phyloP scores from a whole-genome alignment of 768 basidiomycete species.

The Naganishia vaughanmartiniae region DNA sequence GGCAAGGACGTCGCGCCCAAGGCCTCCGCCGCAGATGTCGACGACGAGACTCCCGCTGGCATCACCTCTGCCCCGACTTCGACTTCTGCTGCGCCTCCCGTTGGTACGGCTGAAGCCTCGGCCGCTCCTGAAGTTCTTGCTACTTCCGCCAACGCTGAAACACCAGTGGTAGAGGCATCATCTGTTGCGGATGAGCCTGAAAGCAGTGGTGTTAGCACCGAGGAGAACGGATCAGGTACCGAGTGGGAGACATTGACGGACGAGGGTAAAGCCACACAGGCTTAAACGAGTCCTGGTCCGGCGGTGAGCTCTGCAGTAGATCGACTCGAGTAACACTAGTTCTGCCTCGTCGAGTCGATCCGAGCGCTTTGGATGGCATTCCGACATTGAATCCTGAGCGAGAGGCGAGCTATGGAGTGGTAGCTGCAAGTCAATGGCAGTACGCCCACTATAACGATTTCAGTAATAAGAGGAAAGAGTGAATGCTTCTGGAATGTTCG shows the following conservation, averaged over 20 bases:
- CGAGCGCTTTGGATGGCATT: not conserved
- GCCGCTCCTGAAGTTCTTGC: slow-evolving; percentile 24
- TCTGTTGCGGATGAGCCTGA: slow-evolving; percentile 10
- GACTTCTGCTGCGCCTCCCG: slow-evolving; percentile 19
- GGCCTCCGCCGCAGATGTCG: slow-evolving; percentile 20
- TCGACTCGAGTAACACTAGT: not conserved
- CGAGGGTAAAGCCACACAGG: slow-evolving; percentile 26
- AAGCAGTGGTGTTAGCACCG: not conserved
- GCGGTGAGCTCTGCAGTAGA: not conserved
- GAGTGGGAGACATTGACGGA: slow-evolving; percentile 31
- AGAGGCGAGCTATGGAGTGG: not conserved
- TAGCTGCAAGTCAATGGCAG: not conserved
- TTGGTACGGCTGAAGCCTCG: slow-evolving; percentile 10
- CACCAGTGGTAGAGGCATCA: slow-evolving; percentile 18
- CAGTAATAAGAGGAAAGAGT: not conserved
- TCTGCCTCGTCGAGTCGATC: not conserved
- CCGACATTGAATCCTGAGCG: not conserved
- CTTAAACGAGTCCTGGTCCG: not conserved
- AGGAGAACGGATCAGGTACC: slow-evolving; percentile 21
- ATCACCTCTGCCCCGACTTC: slow-evolving; percentile 1
- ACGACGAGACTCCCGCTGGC: slow-evolving; percentile 13
- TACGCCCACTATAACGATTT: not conserved
- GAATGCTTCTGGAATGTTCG: not conserved
- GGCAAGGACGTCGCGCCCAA: slow-evolving; percentile 17
- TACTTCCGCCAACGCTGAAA: slow-evolving; percentile 24